Base-by-base conservation (phyloP, 257 asterid genomes). In the Datura wrightii region DNA sequence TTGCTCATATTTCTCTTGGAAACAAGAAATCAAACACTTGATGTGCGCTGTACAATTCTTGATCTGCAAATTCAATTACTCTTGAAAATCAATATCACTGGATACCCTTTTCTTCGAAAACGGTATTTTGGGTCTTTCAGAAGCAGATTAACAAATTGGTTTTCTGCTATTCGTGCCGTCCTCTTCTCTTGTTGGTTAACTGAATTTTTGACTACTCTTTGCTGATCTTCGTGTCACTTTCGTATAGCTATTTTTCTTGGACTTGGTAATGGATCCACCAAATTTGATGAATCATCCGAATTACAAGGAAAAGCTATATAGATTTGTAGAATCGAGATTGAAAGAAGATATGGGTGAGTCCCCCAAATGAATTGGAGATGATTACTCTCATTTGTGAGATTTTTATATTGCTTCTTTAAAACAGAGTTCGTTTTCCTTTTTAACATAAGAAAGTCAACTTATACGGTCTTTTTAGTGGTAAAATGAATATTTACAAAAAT, bases 221-320 rank as follows among this genome's bases (percentile, higher is more conserved):
- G 60, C 31, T 41, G 11, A 41, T 62, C 41, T 52, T 60, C 66
- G 60, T 19, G 80, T 72, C 59, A 46, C 79, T 48, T 76, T 76
- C 3, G 81, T 24, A 31, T 76, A 13, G 24, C 2, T 24, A 44
- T 50, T 39, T 37, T 16, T 52, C 15, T 76, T 52, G 46, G 85
- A 79, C 79, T 82, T 56, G 48, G 86, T 83, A 79, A 88, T 80
- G 70, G 91, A 89, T 89, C 91, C 93, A 85, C 87, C 86, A 74
- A 79, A 87, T 89, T 85, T 85, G 89, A 85, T 87, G 86, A 83
- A 63, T 88, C 82, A 54, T 86, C 71, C 31, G 85, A 88, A 59
- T 86, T 79, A 85, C 79, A 5, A 59, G 90, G 62, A 84, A 65
- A 85, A 74, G 42, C 13, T 82, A 85, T 46, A 86, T 93, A 82